These are phyloP conservation scores for Ambrosiella xylebori DNA, from an alignment of 2,329 filamentous ascomycete species.

Conservation along the genomic window DNA sequence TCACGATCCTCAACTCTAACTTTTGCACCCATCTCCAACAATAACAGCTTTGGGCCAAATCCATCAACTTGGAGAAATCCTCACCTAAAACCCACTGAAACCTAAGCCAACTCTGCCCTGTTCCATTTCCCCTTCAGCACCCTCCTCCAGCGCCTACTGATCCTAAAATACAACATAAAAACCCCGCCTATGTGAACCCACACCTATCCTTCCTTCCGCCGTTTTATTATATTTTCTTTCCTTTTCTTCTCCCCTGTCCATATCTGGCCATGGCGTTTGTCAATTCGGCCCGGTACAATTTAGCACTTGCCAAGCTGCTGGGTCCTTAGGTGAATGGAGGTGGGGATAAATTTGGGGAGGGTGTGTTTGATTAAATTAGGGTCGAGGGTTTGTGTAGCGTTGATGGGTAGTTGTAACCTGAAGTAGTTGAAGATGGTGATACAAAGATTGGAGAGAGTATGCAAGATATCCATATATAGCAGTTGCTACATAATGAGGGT, in stretches of 20 bases:
- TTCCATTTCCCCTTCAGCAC: background rate
- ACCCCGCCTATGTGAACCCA: no score
- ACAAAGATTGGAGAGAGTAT: no score
- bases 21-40: background rate
- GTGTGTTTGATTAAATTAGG: background rate
- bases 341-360: background rate
- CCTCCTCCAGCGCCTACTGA: background rate
- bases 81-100: background rate
- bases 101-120: background rate
- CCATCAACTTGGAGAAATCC: background rate
- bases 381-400: background rate
- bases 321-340: background rate
- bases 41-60: background rate
- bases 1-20: background rate
- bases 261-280: background rate
- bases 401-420: no score
- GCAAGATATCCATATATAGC: no score
- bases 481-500: no score
- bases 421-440: no score
- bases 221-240: no score
- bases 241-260: background rate
- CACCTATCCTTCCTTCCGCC: no score
- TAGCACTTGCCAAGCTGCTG: background rate
- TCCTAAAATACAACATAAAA: background rate
- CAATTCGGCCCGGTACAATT: background rate